Evolutionary conservation across 176 grass and related monocot genomes (phyloP), one percentile per base, ranked within the genome.

Genomic region (Raddia guianensis): DNA sequence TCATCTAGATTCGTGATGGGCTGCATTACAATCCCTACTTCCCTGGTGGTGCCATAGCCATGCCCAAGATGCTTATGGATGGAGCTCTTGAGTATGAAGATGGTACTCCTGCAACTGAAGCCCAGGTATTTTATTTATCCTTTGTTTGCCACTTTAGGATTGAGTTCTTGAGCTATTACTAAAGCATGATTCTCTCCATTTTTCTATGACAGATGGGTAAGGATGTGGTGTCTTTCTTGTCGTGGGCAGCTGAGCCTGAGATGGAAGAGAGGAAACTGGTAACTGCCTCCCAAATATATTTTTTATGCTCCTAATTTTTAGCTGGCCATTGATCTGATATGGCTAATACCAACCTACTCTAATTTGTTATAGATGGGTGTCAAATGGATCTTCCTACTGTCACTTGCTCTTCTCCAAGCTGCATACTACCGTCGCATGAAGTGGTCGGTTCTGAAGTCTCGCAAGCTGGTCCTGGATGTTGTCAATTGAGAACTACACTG

Each of bases 231-330:
- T 80, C 90, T 32, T 99, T 99, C 86, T 86, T 99, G 70, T 91
- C 96, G 0, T 99, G 96, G 96, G 96, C 96, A 74, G 96, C 96
- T 61, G 96, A 99, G 75, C 96, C 96, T 74, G 92, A 99, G 84
- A 99, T 99, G 96, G 96, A 99, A 85, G 96, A 99, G 82, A 89
- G 96, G 72, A 99, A 99, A 86, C 90, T 99, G 84, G 96, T 99
- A 93, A 90, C 55, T 9, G 21, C 63, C 18, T 46, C 4, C 37
- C 37, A 40, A 0, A 40, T 49, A 6, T 1, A n/a, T 49, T 6
- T 21, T 46, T 5, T 61, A 15, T 70, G 11, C 53, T 48, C 9
- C 7, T 71, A 59, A 2, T 2, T 86, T 70, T 63, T 68, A 47
- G 33, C 56, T 52, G 14, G 11, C 12, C 35, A 74, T 45, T 72